phyloP scores from a whole-genome alignment of 2,329 filamentous ascomycete genomes.

The Xylariaceae sp. region DNA sequence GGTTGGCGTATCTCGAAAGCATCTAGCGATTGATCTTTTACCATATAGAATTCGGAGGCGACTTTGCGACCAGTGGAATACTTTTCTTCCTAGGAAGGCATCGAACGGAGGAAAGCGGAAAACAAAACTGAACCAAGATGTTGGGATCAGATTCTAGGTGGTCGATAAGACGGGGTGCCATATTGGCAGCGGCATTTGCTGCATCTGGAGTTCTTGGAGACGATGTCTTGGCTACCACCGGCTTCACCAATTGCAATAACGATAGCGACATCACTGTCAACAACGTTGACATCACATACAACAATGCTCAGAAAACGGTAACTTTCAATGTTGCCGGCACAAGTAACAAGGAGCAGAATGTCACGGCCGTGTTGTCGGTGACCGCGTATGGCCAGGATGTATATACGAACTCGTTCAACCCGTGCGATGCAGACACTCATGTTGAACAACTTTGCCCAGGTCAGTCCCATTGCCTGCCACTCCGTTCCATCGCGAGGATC shows the following conservation, averaged over 20 bases:
- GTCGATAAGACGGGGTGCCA: slow-evolving; percentile 24
- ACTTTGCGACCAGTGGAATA: slow-evolving; percentile 2
- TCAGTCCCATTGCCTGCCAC: slow-evolving; percentile 34
- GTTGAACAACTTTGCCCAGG: slow-evolving; percentile 77
- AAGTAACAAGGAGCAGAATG: slow-evolving; percentile 70
- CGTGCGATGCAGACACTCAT: slow-evolving; percentile 65
- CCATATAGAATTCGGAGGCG: slow-evolving; percentile 6
- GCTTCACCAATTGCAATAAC: slow-evolving; percentile 70
- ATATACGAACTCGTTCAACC: slow-evolving; percentile 77
- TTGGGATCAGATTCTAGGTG: slow-evolving; percentile 22
- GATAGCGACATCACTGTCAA: slow-evolving; percentile 63
- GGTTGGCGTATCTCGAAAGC: slow-evolving; percentile 10
- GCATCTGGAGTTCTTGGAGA: slow-evolving; percentile 51
- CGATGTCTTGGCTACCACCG: slow-evolving; percentile 73
- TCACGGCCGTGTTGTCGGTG: slow-evolving; percentile 71
- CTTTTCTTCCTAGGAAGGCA: no score
- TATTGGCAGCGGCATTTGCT: slow-evolving; percentile 33
- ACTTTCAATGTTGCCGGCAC: slow-evolving; percentile 79
- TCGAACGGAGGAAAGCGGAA: background rate
- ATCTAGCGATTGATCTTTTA: slow-evolving; percentile 18
- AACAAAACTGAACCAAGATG: slow-evolving; percentile 23
- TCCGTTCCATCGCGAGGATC: background rate
- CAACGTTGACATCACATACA: slow-evolving; percentile 72
- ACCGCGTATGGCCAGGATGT: slow-evolving; percentile 80
- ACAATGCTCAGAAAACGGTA: slow-evolving; percentile 68